Conservation (phyloP, 257 asterid genomes). For the Scutellaria barbata region DNA sequence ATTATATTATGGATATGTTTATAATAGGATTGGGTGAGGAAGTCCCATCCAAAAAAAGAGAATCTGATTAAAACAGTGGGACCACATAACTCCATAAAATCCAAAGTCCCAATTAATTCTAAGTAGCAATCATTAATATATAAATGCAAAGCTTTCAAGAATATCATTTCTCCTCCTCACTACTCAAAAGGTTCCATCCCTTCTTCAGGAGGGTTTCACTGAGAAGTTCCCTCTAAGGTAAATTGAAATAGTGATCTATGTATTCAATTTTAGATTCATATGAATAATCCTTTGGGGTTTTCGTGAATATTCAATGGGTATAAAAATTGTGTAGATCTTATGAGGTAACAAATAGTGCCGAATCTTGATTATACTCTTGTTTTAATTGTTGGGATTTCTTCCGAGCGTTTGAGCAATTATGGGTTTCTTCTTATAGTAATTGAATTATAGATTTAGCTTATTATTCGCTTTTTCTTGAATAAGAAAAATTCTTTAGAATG, state of each 20-base stretch:
- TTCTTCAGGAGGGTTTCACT: not conserved
- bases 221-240: constrained; percentile 26
- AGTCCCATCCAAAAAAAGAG: too few species aligned
- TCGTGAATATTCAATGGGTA: not conserved
- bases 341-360: not conserved
- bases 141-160: too few species aligned
- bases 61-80: not conserved
- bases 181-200: not conserved
- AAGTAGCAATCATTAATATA: not conserved
- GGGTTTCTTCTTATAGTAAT: not conserved
- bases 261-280: not conserved
- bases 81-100: not conserved
- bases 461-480: not conserved
- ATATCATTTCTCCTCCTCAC: too few species aligned
- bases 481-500: not conserved
- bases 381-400: not conserved
- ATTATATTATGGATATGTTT: too few species aligned
- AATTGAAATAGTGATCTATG: not conserved
- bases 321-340: not conserved
- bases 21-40: too few species aligned
- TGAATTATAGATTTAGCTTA: constrained; percentile 14
- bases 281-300: not conserved
- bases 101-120: not conserved
- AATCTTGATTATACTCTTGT: not conserved
- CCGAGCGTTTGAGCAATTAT: not conserved